Conservation (phyloP, 169 alveolate species). For the Cryptosporidium sp. region DNA sequence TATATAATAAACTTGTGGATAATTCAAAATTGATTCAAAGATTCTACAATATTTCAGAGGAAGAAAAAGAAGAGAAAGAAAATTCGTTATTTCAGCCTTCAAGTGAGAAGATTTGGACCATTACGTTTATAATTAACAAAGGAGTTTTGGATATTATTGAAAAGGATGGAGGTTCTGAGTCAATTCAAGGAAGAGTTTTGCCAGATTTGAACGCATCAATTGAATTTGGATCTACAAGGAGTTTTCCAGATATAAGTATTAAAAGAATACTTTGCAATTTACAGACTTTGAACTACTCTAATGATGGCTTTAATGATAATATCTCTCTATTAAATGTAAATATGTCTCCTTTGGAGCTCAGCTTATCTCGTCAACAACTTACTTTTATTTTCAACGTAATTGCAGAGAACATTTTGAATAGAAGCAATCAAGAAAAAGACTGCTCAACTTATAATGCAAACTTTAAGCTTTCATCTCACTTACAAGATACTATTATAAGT, state of each 20-base stretch:
- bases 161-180: conserved; percentile 40
- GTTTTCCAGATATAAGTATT: conserved; percentile 34
- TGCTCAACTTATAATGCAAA: not conserved
- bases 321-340: conserved; percentile 4
- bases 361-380: conserved; percentile 58
- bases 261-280: not conserved
- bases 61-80: not conserved
- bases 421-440: not conserved
- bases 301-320: not conserved
- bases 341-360: conserved; percentile 47
- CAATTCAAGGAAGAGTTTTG: conserved; percentile 37
- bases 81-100: not conserved
- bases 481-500: too few relatives aligned
- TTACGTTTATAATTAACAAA: conserved; percentile 1
- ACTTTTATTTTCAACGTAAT: conserved; percentile 42
- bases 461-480: too few relatives aligned
- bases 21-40: not conserved
- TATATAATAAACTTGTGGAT: conserved; percentile 9
- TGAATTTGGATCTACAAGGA: not conserved
- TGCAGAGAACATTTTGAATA: conserved; percentile 9
- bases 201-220: conserved; percentile 27
- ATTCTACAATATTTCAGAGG: conserved; percentile 1
- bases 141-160: conserved; percentile 47
- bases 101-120: conserved; percentile 22
- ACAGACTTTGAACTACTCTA: not conserved